Evolutionary conservation across 2,329 filamentous ascomycete genomes (phyloP).

Genomic region (Fusarium veterinarium): DNA sequence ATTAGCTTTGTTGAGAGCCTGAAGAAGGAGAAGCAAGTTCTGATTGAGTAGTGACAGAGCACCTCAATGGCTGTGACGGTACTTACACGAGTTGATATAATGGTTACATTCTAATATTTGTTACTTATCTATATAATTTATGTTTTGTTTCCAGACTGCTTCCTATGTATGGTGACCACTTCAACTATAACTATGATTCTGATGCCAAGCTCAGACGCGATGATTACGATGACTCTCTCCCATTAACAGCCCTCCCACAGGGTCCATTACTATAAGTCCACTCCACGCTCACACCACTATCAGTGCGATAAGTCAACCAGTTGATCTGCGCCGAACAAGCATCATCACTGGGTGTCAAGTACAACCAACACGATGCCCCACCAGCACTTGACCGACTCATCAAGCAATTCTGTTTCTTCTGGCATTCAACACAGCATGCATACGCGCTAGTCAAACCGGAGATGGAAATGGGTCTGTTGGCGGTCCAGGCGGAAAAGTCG

Average conservation of each 20-base stretch:
- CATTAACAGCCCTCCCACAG: background rate
- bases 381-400: background rate
- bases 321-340: background rate
- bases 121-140: background rate
- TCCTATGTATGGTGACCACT: background rate
- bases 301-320: background rate
- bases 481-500: background rate
- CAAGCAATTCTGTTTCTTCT: background rate
- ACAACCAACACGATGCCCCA: background rate
- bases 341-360: background rate
- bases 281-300: background rate
- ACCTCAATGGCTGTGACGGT: accelerated
- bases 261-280: background rate
- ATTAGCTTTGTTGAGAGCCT: slow-evolving; percentile 65
- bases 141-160: background rate
- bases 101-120: background rate
- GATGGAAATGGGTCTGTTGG: background rate
- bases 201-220: accelerated
- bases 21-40: slow-evolving; percentile 73
- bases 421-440: background rate
- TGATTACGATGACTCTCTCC: background rate
- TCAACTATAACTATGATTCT: accelerated
- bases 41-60: slow-evolving; percentile 46
- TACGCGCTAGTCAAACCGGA: background rate
- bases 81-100: accelerated